These are phyloP conservation scores for Jatropha multifida DNA, from an alignment of 441 rosid genomes.

Conservation along the genomic window DNA sequence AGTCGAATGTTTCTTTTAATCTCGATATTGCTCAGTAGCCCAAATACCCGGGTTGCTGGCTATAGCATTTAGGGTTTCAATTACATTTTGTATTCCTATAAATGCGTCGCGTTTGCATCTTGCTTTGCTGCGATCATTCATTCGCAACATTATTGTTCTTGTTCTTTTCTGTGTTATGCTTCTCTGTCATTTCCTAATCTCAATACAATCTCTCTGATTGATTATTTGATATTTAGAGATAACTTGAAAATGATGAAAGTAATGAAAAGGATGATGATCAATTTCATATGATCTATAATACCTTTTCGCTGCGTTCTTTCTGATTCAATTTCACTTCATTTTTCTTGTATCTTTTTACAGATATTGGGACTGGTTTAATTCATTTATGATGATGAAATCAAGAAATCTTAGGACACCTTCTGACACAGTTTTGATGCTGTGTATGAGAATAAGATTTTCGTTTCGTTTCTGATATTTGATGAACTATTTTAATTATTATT, in stretches of 20 bases:
- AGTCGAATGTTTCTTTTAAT: too few species aligned
- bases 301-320: slow-evolving; percentile 69
- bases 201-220: too few species aligned
- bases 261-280: slow-evolving; percentile 39
- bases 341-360: too few species aligned
- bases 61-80: too few species aligned
- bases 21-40: too few species aligned
- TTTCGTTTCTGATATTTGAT: slow-evolving; percentile 6
- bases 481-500: neutral
- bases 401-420: slow-evolving; percentile 61
- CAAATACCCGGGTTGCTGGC: too few species aligned
- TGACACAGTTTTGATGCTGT: slow-evolving; percentile 39
- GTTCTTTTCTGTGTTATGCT: neutral
- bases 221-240: neutral
- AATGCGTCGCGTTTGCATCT: too few species aligned
- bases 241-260: slow-evolving; percentile 48
- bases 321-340: slow-evolving; percentile 32
- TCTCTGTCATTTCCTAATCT: too few species aligned
- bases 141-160: too few species aligned
- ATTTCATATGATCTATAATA: slow-evolving; percentile 39
- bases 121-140: too few species aligned
- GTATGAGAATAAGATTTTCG: slow-evolving; percentile 46
- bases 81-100: too few species aligned
- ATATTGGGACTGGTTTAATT: too few species aligned
- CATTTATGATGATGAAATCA: slow-evolving; percentile 35